A percentile compares a stretch with the other conserved stretches of the same genome.
Conservation (phyloP, 2,329 filamentous ascomycete species). For the Hypoxylon sp. region DNA sequence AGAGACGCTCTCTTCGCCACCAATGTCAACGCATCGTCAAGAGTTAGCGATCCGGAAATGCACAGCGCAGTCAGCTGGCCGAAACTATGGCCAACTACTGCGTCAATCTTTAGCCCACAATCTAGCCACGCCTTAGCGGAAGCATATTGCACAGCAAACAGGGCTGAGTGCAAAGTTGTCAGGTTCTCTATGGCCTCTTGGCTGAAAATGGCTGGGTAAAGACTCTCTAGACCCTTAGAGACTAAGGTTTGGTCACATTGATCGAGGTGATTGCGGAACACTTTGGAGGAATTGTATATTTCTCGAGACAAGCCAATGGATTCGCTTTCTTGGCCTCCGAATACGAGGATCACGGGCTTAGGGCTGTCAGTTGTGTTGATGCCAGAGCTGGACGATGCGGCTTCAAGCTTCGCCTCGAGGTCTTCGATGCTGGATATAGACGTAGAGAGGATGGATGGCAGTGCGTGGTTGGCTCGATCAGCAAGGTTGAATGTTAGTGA, state of each 20-base stretch:
- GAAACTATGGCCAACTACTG: slow-evolving; percentile 56
- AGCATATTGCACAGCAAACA: slow-evolving; percentile 47
- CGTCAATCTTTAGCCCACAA: slow-evolving; percentile 47
- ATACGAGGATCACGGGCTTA: neutral
- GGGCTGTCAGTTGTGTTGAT: too few species aligned
- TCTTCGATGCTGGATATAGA: too few species aligned
- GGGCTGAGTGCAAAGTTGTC: slow-evolving; percentile 27
- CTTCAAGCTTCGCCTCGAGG: too few species aligned
- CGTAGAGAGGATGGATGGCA: too few species aligned
- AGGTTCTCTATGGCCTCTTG: slow-evolving; percentile 36
- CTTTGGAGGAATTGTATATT: neutral
- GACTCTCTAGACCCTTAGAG: slow-evolving; percentile 33
- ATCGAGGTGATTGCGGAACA: slow-evolving; percentile 4
- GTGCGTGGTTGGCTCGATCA: too few species aligned
- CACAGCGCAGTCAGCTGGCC: slow-evolving; percentile 58
- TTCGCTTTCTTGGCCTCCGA: slow-evolving; percentile 3
- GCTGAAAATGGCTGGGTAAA: slow-evolving; percentile 15
- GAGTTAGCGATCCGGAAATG: slow-evolving; percentile 50
- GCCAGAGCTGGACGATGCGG: too few species aligned
- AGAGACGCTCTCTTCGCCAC: slow-evolving; percentile 48
- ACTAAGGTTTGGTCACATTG: neutral
- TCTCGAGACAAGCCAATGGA: neutral
- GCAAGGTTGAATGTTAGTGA: neutral
- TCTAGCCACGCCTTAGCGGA: slow-evolving; percentile 54
- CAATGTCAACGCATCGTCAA: slow-evolving; percentile 51